Conservation (phyloP, 2,329 filamentous ascomycete species). For the Claviceps arundinis region DNA sequence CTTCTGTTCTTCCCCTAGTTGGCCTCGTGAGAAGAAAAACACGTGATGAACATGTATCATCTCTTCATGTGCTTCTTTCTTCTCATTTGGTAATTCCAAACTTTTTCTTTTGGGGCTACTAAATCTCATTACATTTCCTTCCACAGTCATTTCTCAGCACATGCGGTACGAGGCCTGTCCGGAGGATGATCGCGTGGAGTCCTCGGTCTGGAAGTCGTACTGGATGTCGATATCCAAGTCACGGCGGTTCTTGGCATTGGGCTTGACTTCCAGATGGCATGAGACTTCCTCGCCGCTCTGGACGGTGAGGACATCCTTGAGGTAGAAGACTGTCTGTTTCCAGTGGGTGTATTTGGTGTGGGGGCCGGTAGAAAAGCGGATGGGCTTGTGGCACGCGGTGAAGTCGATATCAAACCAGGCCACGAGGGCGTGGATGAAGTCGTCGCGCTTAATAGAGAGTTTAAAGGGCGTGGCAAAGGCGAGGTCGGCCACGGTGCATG, state of each 20-base stretch:
- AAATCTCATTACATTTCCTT: too few relatives aligned
- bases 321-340: conserved; percentile 99
- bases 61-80: neutral
- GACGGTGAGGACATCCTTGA: conserved; percentile 84
- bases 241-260: conserved; percentile 86
- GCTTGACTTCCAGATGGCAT: conserved; percentile 66
- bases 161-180: conserved; percentile 72
- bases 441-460: conserved; percentile 66
- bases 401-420: conserved; percentile 99
- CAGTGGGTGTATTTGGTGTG: conserved; percentile 99
- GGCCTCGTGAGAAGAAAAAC: too few relatives aligned
- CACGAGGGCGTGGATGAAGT: conserved; percentile 93
- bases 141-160: conserved; percentile 33
- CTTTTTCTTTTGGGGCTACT: neutral
- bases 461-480: conserved; percentile 70
- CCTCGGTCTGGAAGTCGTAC: conserved; percentile 68
- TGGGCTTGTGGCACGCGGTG: conserved; percentile 93
- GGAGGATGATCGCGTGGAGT: conserved; percentile 52
- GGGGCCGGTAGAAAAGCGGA: conserved; percentile 90
- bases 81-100: neutral
- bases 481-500: conserved; percentile 68
- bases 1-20: too few relatives aligned
- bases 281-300: conserved; percentile 71
- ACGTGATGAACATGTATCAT: too few relatives aligned
- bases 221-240: conserved; percentile 84